Percentiles rank a stretch among this genome's conserved stretches.
Evolutionary conservation across 371 early-diverging fungal species (phyloP).

Genomic region (Haplosporangium sp.): DNA sequence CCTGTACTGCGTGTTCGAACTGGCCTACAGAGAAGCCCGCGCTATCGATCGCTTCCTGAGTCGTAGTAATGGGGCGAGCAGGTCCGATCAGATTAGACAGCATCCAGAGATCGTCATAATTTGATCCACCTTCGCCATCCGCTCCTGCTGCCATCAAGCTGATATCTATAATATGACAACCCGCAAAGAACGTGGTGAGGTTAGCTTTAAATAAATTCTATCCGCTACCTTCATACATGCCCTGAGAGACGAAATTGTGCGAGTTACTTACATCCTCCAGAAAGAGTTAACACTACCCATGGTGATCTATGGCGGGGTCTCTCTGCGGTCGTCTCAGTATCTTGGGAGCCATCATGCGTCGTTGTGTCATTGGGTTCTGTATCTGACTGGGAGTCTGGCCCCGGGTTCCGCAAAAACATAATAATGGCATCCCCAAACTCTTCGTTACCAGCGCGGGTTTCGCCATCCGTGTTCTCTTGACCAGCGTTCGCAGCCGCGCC

Average conservation of each 20-base stretch:
- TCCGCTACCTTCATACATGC: background rate
- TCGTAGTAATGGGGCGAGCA: conserved; percentile 68
- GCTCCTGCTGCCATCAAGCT: conserved; percentile 41
- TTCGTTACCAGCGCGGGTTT: conserved; percentile 2
- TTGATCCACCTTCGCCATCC: conserved; percentile 29
- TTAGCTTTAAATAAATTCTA: background rate
- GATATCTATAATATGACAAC: conserved; percentile 23
- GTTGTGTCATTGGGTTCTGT: conserved; percentile 7
- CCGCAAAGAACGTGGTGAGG: background rate
- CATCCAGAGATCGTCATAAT: conserved; percentile 71
- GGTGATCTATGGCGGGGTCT: conserved; percentile 32
- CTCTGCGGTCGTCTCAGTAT: conserved; percentile 6
- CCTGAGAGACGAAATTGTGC: background rate
- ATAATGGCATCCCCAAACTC: conserved; percentile 35
- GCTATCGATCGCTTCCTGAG: conserved; percentile 57
- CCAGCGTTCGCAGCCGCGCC: background rate
- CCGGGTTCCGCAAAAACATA: conserved; percentile 34
- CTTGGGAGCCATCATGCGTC: conserved; percentile 13
- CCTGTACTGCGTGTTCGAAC: conserved; percentile 50
- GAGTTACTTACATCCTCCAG: conserved; percentile 45
- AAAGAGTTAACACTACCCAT: conserved; percentile 45
- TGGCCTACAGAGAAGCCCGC: conserved; percentile 58
- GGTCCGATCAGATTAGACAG: conserved; percentile 67
- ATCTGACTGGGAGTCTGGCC: conserved; percentile 6
- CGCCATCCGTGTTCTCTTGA: conserved; percentile 6